phyloP scores from a whole-genome alignment of 2,329 filamentous ascomycete species.

The Tolypocladium ophioglossoides region DNA sequence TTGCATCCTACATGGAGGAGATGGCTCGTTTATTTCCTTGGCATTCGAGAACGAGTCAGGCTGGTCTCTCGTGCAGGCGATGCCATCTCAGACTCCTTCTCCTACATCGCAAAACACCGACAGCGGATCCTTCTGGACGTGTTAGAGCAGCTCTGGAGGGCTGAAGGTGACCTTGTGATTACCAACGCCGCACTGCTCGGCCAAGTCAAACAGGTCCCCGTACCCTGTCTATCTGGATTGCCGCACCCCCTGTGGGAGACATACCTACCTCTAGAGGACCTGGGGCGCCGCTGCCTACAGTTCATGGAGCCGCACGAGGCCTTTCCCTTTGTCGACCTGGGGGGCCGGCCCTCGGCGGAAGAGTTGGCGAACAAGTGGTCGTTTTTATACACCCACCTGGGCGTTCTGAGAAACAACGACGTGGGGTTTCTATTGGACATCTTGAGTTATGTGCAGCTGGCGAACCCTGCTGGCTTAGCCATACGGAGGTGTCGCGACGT shows the following conservation, averaged over 20 bases:
- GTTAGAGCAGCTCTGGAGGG: slow-evolving; percentile 2
- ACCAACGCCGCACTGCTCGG: neutral
- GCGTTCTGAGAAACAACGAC: slow-evolving; percentile 4
- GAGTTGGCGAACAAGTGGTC: slow-evolving; percentile 2
- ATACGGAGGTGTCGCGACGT: slow-evolving; percentile 1
- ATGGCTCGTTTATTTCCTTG: neutral
- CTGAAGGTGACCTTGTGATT: neutral
- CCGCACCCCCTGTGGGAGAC: slow-evolving; percentile 4
- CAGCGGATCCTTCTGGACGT: neutral
- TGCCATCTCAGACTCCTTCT: slow-evolving; percentile 1
- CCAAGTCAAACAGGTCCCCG: neutral
- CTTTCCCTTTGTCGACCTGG: slow-evolving; percentile 6
- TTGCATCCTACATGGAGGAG: slow-evolving; percentile 1
- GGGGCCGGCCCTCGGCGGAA: neutral
- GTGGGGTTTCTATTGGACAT: slow-evolving; percentile 4
- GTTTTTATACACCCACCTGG: slow-evolving; percentile 4
- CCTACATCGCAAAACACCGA: neutral
- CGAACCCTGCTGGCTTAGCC: slow-evolving; percentile 2
- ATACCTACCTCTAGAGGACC: slow-evolving; percentile 3
- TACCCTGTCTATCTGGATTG: slow-evolving; percentile 2
- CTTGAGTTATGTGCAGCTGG: slow-evolving; percentile 4
- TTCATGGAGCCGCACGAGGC: slow-evolving; percentile 4
- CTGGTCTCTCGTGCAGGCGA: neutral
- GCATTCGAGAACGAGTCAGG: neutral
- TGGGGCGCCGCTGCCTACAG: slow-evolving; percentile 1